phyloP scores from a whole-genome alignment of 805 yeast genomes.

The Ogataea paradorogensis region DNA sequence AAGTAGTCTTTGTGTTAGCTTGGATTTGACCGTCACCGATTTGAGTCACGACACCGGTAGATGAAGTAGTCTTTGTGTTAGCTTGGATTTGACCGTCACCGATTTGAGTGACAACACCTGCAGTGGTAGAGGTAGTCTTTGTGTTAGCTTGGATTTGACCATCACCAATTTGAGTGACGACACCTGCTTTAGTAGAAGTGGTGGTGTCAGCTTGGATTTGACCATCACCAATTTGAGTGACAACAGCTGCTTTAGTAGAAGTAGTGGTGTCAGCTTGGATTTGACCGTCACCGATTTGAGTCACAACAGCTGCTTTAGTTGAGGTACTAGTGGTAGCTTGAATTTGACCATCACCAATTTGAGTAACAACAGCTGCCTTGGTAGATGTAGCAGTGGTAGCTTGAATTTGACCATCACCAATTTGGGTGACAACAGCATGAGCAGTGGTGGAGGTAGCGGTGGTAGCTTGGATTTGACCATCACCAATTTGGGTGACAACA shows the following conservation, averaged over 20 bases:
- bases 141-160: constrained; percentile 47
- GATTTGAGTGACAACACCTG: constrained; percentile 36
- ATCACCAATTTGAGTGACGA: constrained; percentile 46
- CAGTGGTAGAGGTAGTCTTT: constrained; percentile 24
- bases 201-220: constrained; percentile 47
- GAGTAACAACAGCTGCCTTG: constrained; percentile 37
- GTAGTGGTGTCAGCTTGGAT: constrained; percentile 30
- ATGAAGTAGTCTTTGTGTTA: constrained; percentile 26
- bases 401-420: constrained; percentile 62
- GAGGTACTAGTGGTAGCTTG: constrained; percentile 34
- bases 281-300: constrained; percentile 28
- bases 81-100: constrained; percentile 26
- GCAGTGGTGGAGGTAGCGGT: constrained; percentile 39
- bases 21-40: constrained; percentile 31
- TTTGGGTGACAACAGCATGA: constrained; percentile 48
- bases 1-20: constrained; percentile 28
- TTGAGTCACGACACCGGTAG: constrained; percentile 40
- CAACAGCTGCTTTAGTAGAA: constrained; percentile 30
- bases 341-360: constrained; percentile 52
- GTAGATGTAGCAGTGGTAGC: constrained; percentile 33
- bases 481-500: constrained; percentile 47
- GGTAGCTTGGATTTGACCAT: constrained; percentile 54
- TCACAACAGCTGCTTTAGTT: constrained; percentile 34
- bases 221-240: constrained; percentile 40
- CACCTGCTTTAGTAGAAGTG: constrained; percentile 38